Base-by-base conservation (phyloP, 495 filamentous ascomycete genomes). In the Copromyces sp. region DNA sequence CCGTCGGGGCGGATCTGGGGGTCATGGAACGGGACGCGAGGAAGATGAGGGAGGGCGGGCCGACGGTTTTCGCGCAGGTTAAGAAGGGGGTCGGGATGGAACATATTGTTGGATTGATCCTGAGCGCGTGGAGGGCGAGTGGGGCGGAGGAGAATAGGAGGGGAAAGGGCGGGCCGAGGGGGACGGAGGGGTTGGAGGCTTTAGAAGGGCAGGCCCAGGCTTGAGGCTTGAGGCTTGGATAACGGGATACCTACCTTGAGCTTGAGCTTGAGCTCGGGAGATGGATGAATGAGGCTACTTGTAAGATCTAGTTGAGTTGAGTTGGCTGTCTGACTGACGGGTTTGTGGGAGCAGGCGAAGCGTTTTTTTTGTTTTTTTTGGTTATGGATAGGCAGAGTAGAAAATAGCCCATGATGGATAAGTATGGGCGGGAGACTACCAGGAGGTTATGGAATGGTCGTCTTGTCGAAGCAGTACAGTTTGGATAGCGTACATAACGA, bases 21-120 rank as follows among this genome's bases (percentile, higher is more conserved):
- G 94, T 99, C 20, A 99, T 99, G 95, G 95, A 98, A 82, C 84
- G 95, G 70, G 95, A 99, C 85, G 90, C 95, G 41, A 82, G 92
- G 71, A 95, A 93, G 87, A 99, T 99, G 92, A 84, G 94, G 32
- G 95, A 98, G 80, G 95, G 94, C 9, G 95, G 95, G 0, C 95
- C 95, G 39, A 97, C 94, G n/a, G 90, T 99, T 38, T 98, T 98
- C 80, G 95, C 95, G 35, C 91, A 95, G 84, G 95, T 99, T 1
- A 98, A 98, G 90, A 89, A 97, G 82, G 93, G 91, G 16, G 90
- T 91, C 74, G 92, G 89, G 2, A 87, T 98, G 12, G 86, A 93
- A 68, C 88, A 93, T 82, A 97, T 99, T 80, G 90, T 97, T 17
- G 89, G 91, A 39, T 83, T 98, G 84, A 92, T 99, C 69, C 59